Base-by-base conservation (phyloP, 768 basidiomycete species). In the Auricularia sp. region DNA sequence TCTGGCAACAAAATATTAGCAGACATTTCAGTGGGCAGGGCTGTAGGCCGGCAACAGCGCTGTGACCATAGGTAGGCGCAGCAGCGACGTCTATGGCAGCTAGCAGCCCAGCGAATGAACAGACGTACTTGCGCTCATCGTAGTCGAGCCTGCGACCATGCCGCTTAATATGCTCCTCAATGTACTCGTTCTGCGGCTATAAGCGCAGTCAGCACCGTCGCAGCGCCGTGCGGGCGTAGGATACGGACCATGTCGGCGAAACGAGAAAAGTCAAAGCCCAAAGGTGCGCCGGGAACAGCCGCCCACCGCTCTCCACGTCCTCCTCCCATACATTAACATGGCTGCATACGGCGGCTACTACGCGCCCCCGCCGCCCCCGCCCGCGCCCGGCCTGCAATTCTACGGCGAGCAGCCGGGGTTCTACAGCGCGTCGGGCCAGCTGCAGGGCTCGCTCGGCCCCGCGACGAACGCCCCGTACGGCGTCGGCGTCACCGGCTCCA, bases 101-200 rank as follows among this genome's bases (percentile, higher is more conserved):
- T 11, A 51, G 58, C 36, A 10, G 39, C 59, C 58, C 16, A 1
- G 56, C 24, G 56, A 10, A 5, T n/a, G 18, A 24, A 29, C 0
- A 1, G 24, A 79, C 91, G 69, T 74, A 96, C 93, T 89, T 96
- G 72, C 87, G 85, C 81, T 99, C 97, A 76, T 90, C 94, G 76
- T 96, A 86, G 80, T 99, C 95, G 80, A 98, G 80, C 73, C 94
- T 86, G 69, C 94, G 85, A 74, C 96, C 96, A 84, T 98, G 92
- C 63, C 94, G 88, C 79, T 93, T 94, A 76, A 98, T 95, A 73
- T 92, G 90, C 81, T 99, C 96, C 76, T 98, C 96, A 77, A 99
- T 98, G 76, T 98, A 98, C 75, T 98, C 95, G 82, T 98, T 98
- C 92, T 99, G 68, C 65, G 66, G 65, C 71, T 63, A 74, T 70